Evolutionary conservation across 2,329 filamentous ascomycete species (phyloP).

Genomic region (Penicillium brasilianum): DNA sequence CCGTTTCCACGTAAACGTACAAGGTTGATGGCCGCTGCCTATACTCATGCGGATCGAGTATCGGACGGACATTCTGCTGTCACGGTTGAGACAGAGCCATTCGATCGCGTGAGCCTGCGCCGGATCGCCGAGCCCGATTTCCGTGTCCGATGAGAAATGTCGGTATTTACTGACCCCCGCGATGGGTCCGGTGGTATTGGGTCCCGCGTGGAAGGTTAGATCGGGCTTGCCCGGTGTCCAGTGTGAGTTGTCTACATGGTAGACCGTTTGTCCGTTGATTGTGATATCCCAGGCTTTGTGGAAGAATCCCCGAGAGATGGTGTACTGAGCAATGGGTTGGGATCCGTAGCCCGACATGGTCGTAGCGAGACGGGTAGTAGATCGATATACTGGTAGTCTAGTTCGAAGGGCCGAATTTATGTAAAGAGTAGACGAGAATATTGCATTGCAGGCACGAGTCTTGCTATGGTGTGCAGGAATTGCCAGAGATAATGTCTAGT

Average conservation of each 20-base stretch:
- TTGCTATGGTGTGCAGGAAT: background rate
- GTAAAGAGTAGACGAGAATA: background rate
- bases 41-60: slow-evolving; percentile 39
- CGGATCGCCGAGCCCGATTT: slow-evolving; percentile 42
- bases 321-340: slow-evolving; percentile 23
- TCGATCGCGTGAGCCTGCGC: slow-evolving; percentile 25
- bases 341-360: background rate
- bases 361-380: background rate
- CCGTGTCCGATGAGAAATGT: slow-evolving; percentile 39
- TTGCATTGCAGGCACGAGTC: background rate
- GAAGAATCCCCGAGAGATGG: slow-evolving; percentile 32
- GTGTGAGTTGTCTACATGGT: slow-evolving; percentile 37
- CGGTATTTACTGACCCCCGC: slow-evolving; percentile 40
- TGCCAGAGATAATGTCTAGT: background rate
- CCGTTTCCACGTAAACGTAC: slow-evolving; percentile 41
- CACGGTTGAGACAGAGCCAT: slow-evolving; percentile 40
- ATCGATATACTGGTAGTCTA: background rate
- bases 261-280: slow-evolving; percentile 25
- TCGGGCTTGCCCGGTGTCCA: slow-evolving; percentile 41
- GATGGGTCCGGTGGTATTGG: slow-evolving; percentile 32
- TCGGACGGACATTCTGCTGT: slow-evolving; percentile 30
- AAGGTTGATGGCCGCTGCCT: slow-evolving; percentile 12
- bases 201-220: slow-evolving; percentile 40
- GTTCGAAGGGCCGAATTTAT: background rate
- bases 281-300: slow-evolving; percentile 33